These are phyloP conservation scores for Leucoagaricus sp. DNA, from an alignment of 1,284 basidiomycete species.

Conservation along the genomic window DNA sequence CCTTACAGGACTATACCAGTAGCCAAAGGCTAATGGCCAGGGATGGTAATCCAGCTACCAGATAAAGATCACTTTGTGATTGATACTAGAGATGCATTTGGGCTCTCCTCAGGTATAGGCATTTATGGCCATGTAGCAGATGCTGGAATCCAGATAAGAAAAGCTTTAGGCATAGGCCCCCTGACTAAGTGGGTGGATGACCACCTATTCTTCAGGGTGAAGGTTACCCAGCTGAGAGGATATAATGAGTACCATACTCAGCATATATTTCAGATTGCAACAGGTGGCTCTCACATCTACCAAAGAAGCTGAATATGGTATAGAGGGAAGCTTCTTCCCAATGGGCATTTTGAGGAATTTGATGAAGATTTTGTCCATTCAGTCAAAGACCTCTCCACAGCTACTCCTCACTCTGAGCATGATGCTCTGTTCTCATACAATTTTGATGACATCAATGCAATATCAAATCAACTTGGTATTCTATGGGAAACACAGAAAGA, in stretches of 20 bases:
- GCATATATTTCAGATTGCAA: neutral
- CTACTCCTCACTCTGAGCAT: neutral
- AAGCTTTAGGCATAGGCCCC: conserved; percentile 29
- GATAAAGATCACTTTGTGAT: conserved; percentile 27
- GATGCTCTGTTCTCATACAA: conserved; percentile 26
- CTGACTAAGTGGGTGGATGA: conserved; percentile 43
- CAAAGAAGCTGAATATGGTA: neutral
- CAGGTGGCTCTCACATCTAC: neutral
- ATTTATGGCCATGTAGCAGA: conserved; percentile 30
- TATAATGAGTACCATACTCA: neutral
- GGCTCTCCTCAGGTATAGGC: conserved; percentile 22
- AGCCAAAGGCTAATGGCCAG: conserved; percentile 31
- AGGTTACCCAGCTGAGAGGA: neutral
- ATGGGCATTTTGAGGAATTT: conserved; percentile 30
- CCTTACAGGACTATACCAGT: conserved; percentile 1
- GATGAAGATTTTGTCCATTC: conserved; percentile 25
- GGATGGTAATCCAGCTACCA: conserved; percentile 11
- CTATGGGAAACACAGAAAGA: conserved; percentile 35
- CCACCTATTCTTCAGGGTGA: conserved; percentile 32
- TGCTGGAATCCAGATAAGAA: conserved; percentile 30
- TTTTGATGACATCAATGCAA: conserved; percentile 28
- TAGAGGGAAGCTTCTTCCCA: conserved; percentile 2
- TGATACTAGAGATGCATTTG: conserved; percentile 32
- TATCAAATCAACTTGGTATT: conserved; percentile 31
- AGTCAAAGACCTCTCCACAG: conserved; percentile 21